Evolutionary conservation across 1,284 basidiomycete genomes (phyloP), one percentile per base, ranked within the genome.

Genomic region (Amylostereum areolatum): DNA sequence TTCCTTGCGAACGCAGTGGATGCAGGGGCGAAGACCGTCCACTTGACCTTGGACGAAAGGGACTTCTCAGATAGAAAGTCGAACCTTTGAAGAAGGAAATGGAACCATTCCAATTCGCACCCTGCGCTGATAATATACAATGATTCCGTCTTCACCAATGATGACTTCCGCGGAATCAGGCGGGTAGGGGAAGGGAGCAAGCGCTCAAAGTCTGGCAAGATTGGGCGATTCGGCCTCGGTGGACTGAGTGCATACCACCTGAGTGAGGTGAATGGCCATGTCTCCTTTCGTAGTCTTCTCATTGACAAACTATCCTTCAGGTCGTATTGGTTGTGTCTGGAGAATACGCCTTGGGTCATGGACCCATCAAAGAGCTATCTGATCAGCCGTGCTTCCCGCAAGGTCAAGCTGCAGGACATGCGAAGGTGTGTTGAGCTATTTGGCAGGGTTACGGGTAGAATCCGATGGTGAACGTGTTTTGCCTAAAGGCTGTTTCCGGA

Each of bases 1-100:
- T 74, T 77, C 52, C 53, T 78, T 9, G 77, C 77, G 2, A 79
- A 79, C 52, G 76, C 76, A 5, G 61, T 63, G 2, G 77, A 78
- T 52, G 76, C 75, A 0, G 63, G 63, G 12, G 75, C 75, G 0
- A 67, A 58, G 1, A 47, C 58, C 4, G 74, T 76, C 52, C 54
- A 59, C 9, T 52, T 78, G 7, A 46, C 71, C 2, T 33, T 74
- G 7, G 71, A 75, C 47, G 57, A 66, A 18, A 52, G 57, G 25
- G 41, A 43, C 28, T 43, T 43, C 41, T 43, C 41, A 6, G 5
- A 28, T 28, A 33, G 32, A 39, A 11, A 53, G 50, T 5, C 50
- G 54, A 4, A 45, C 50, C 2, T 46, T 50, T 2, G 53, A 53
- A 5, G 51, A 2, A 58, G 61, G 4, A 50, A 52, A 9, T 63